Evolutionary conservation across 306 rosid species (phyloP), one percentile per base, ranked within the genome.

Genomic region (Coriaria nepalensis): DNA sequence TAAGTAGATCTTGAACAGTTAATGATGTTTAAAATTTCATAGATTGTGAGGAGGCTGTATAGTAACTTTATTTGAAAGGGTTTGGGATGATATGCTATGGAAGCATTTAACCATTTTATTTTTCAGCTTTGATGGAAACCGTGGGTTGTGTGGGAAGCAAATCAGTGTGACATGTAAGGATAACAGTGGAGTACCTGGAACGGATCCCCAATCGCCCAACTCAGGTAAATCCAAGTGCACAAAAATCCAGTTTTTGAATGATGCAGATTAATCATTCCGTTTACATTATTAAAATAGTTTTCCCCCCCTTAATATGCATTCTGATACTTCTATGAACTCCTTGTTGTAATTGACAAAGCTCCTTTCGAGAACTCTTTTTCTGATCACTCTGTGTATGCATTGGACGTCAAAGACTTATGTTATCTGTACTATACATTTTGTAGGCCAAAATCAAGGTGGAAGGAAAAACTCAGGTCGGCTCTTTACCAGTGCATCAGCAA

Each of bases 401-500:
- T 53, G 40, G 47, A 53, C 20, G 40, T 20, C 29, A 20, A 20
- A 20, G 29, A 20, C 29, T 1, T 20, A 20, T 20, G 29, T 20
- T 3, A 20, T 20, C 29, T 20, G 29, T 20, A 20, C 29, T 20
- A 1, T 49, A 43, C 47, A 50, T 49, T 58, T 50, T 61, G 62
- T 47, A 92, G 98, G 72, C 49, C 81, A 56, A 82, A 65, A 35
- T 64, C 78, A 60, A 76, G 55, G 50, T 29, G 93, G 61, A 49
- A 85, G 68, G 78, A 92, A 61, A 78, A 92, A 85, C 72, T 82
- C 96, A 49, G 98, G 88, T 12, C 75, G 94, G 47, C 78, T 92
- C 46, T 79, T 92, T 63, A 92, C 85, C 58, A 92, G 98, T 79
- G 98, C 98, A 59, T 82, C 81, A 15, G 98, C 98, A 60, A 92